Evolutionary conservation across 495 filamentous ascomycete genomes (phyloP), one percentile per base, ranked within the genome.

Genomic region (Podospora appendiculata): DNA sequence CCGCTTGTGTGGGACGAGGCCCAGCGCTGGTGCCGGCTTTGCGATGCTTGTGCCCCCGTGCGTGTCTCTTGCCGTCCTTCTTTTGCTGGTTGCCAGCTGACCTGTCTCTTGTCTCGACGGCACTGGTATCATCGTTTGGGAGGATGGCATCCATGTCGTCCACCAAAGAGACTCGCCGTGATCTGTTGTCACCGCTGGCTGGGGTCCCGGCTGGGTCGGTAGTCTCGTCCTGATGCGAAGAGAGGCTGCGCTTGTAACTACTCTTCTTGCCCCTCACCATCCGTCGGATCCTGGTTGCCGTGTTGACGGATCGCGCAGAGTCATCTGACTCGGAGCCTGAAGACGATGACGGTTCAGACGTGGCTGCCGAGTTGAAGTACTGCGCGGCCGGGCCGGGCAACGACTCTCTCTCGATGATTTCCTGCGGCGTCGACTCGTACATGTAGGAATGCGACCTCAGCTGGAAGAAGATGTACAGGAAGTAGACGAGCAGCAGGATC

Each of bases 371-470:
- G 57, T 87, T 82, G 67, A 93, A 75, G 58, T 89, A 84, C 19
- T 88, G 84, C 10, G 85, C 84, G 11, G 88, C 72, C 0, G 91
- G 78, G 55, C 90, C 90, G 6, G 90, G 90, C 52, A 85, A 83
- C 5, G 87, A 83, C 61, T 91, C 89, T 64, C 92, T 86, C 54
- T 95, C 89, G 58, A 94, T 92, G 44, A 90, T 83, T 52, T 86
- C 81, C 59, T 93, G 88, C 9, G 89, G 89, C 12, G 85, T 91
- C 58, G 88, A 90, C 50, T 87, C 86, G 61, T 94, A 95, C 67
- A 95, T 83, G 65, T 94, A 94, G 8, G 87, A 77, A 61, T 95
- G 90, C 5, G 89, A 90, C 70, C 90, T 90, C 41, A 95, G 77
- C 73, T 95, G 90, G 68, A 95, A 95, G 33, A 92, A 51, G 40